Evolutionary conservation across 306 rosid species (phyloP), one percentile per base, ranked within the genome.

Genomic region (Vigna unguiculata): DNA sequence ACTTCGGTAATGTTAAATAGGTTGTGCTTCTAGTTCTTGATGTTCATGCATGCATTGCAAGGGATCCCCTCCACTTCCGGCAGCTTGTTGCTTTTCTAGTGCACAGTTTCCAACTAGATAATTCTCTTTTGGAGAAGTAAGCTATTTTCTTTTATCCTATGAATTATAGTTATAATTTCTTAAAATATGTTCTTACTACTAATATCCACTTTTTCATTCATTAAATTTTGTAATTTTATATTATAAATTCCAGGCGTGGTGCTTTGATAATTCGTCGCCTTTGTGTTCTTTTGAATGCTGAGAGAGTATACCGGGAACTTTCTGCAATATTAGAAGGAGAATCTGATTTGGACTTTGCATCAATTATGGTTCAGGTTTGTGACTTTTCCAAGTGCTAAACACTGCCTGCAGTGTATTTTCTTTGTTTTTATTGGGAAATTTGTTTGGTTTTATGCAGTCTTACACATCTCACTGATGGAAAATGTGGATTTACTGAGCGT

Each of bases 11-110:
- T 58, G 38, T 61, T 77, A 54, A 70, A 58, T 76, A 95, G 99
- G 99, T 95, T 72, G 99, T 95, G 79, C 97, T 95, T 64, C 90
- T 95, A 76, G 99, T 90, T 83, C 97, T 95, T 22, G 97, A 95
- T 65, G 88, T 95, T 86, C 97, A 90, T 85, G 97, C 99, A 12
- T 87, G 96, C 88, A 95, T 95, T 76, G 97, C 99, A 22, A 75
- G 80, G 87, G 99, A 95, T 82, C 81, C 81, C 66, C 89, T 69
- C 62, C 99, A 95, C 84, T 95, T 95, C 71, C 90, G 71, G 59
- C 89, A 91, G 48, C 96, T 95, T 81, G 89, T 95, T 43, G 90
- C 86, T 83, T 88, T 84, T 82, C 91, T 95, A 48, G 96, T 92
- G 57, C 86, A 92, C 85, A 91, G 74, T 82, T 95, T 95, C 73